Evolutionary conservation across 2,329 filamentous ascomycete genomes (phyloP).

Genomic region (Diaporthe sp.): DNA sequence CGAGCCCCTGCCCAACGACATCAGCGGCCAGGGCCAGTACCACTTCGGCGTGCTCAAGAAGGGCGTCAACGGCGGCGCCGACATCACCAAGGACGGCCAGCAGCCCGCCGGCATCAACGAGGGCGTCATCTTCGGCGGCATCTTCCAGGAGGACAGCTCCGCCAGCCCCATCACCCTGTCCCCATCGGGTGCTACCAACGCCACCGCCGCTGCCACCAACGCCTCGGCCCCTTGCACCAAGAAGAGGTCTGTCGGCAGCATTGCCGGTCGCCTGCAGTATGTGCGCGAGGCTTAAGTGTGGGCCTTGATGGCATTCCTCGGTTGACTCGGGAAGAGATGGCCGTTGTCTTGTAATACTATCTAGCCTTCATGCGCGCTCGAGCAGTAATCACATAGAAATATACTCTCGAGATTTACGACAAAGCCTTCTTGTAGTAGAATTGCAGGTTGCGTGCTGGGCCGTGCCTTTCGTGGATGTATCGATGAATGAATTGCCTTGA

Average conservation of each 20-base stretch:
- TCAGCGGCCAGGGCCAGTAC: conserved; percentile 71
- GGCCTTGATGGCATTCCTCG: not conserved
- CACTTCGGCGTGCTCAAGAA: conserved; percentile 76
- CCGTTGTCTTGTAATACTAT: not conserved
- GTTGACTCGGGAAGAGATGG: not conserved
- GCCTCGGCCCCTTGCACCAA: not conserved
- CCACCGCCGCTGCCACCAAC: not conserved
- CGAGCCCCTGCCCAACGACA: conserved; percentile 61
- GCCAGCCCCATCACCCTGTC: conserved; percentile 55
- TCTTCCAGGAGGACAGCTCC: conserved; percentile 66
- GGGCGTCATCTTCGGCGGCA: conserved; percentile 65
- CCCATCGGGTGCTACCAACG: conserved; percentile 29
- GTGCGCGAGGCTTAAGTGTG: not conserved
- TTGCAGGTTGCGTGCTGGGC: not conserved
- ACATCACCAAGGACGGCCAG: conserved; percentile 63
- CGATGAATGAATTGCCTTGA: no score
- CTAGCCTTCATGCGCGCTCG: not conserved
- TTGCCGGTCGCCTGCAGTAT: conserved; percentile 18
- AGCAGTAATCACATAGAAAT: conserved; percentile 11
- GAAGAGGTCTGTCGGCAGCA: conserved; percentile 19
- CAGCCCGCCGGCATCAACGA: conserved; percentile 65
- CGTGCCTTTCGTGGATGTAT: not conserved
- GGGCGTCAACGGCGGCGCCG: conserved; percentile 59
- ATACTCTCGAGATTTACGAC: not conserved
- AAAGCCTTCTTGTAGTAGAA: not conserved